These are phyloP conservation scores for Elasticomyces elasticus DNA, from an alignment of 495 filamentous ascomycete genomes.

Conservation along the genomic window DNA sequence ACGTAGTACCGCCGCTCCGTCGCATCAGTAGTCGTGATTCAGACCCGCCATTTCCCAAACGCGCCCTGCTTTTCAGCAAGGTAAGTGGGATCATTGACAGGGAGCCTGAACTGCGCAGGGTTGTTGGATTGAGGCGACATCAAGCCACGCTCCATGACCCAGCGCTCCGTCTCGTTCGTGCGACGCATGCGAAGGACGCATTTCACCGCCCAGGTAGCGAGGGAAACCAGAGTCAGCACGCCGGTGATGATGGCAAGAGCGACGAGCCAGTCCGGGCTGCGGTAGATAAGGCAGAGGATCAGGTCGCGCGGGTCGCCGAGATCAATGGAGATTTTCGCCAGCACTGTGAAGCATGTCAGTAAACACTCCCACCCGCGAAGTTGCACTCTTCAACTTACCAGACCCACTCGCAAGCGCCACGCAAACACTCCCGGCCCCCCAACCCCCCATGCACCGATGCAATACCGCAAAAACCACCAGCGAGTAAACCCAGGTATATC, in stretches of 20 bases:
- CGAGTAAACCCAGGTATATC: neutral
- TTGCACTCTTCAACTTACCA: neutral
- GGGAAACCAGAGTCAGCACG: neutral
- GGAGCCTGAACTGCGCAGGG: neutral
- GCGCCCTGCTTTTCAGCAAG: neutral
- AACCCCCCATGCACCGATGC: neutral
- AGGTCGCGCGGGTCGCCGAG: neutral
- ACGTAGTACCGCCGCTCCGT: no score
- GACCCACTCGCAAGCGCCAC: neutral
- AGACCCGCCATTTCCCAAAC: neutral
- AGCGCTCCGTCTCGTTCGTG: neutral
- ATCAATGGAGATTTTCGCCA: neutral
- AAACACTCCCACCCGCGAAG: neutral
- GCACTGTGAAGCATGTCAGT: neutral
- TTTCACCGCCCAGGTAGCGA: neutral
- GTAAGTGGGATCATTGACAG: neutral
- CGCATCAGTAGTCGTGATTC: no score
- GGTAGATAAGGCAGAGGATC: neutral
- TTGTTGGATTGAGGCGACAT: neutral
- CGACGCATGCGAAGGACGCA: neutral
- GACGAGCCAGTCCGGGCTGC: neutral
- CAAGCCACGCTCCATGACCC: neutral
- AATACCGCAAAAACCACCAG: neutral
- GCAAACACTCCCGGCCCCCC: neutral
- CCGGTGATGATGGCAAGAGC: neutral